These are phyloP conservation scores for Lactifluus pinguis DNA, from an alignment of 768 basidiomycete genomes.

Conservation along the genomic window DNA sequence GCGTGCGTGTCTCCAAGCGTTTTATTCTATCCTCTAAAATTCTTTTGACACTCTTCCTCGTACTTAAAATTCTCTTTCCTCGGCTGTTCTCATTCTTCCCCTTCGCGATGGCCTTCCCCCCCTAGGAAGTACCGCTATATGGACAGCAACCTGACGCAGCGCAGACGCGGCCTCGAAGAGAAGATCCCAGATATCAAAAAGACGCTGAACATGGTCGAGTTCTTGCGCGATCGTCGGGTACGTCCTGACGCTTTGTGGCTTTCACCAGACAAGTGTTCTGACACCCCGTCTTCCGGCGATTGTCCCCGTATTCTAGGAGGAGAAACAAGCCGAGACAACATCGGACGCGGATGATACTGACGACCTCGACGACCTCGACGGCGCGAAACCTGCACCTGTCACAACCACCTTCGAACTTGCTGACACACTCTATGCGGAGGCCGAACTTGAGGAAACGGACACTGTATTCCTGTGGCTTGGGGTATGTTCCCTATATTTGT, in stretches of 20 bases:
- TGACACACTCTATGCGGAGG: constrained; percentile 91
- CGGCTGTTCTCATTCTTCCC: not conserved
- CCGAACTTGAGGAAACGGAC: constrained; percentile 77
- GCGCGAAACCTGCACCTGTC: constrained; percentile 41
- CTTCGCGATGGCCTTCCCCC: constrained; percentile 9
- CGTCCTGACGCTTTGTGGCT: constrained; percentile 22
- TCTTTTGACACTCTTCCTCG: not conserved
- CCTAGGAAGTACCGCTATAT: constrained; percentile 96
- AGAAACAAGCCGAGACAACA: constrained; percentile 40
- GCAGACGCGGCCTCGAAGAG: constrained; percentile 71
- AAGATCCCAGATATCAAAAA: constrained; percentile 96
- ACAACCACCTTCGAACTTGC: constrained; percentile 91
- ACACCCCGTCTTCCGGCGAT: not conserved
- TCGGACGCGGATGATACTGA: not conserved
- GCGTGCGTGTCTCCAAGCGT: constrained; percentile 52
- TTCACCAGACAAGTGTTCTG: not conserved
- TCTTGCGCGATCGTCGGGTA: constrained; percentile 63
- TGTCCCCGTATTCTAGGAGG: constrained; percentile 39
- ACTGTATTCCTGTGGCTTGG: constrained; percentile 94
- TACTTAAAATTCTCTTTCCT: not conserved
- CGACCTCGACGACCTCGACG: constrained; percentile 41
- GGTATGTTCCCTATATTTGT: constrained; percentile 40
- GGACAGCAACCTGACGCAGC: constrained; percentile 77
- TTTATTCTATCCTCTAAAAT: not conserved
- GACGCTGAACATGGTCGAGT: constrained; percentile 85